A percentile compares a stretch with the other conserved stretches of the same genome.
These are phyloP conservation scores for Cocos nucifera DNA, from an alignment of 176 grass and related monocot species.

Conservation along the genomic window DNA sequence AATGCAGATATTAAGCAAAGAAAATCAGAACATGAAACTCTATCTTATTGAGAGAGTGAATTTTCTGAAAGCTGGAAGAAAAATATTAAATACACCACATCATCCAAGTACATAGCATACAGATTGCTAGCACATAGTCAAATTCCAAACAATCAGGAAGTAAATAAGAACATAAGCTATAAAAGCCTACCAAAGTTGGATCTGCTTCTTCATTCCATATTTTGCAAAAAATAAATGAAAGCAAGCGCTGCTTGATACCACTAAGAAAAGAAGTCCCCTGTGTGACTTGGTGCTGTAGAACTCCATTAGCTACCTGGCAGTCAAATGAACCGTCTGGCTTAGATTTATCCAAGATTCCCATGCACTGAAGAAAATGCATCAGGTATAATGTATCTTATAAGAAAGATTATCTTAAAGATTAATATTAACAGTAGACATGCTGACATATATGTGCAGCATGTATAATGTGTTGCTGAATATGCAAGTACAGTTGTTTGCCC, in stretches of 20 bases:
- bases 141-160: conserved; percentile 1
- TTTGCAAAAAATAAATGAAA: conserved; percentile 89
- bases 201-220: conserved; percentile 81
- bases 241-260: conserved; percentile 85
- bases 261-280: conserved; percentile 53
- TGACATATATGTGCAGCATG: too few species aligned
- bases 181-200: conserved; percentile 51
- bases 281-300: conserved; percentile 37
- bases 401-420: not conserved
- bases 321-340: not conserved
- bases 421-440: too few species aligned
- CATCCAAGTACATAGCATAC: too few species aligned
- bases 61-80: too few species aligned
- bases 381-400: not conserved
- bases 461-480: too few species aligned
- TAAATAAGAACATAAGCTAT: conserved; percentile 12
- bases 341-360: conserved; percentile 2
- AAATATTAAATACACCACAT: too few species aligned
- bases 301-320: conserved; percentile 18
- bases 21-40: too few species aligned
- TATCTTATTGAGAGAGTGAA: too few species aligned
- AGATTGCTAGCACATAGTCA: not conserved
- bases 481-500: too few species aligned
- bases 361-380: conserved; percentile 1
- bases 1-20: too few species aligned